Conservation (phyloP, 441 rosid genomes). For the Aleurites moluccanus region DNA sequence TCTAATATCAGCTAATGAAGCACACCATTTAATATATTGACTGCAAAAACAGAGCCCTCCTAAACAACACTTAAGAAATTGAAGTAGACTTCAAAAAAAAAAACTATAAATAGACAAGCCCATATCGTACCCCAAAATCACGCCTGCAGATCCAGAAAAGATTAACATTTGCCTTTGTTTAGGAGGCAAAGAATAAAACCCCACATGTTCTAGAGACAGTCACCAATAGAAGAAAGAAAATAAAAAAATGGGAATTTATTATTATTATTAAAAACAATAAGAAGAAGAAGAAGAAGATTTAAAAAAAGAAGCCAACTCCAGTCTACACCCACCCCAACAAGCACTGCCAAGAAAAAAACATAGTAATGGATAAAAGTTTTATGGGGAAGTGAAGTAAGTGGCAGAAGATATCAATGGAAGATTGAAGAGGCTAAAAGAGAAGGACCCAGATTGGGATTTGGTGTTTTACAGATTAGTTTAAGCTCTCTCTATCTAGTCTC, state of each 20-base stretch:
- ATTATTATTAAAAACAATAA: background rate
- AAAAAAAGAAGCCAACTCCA: background rate
- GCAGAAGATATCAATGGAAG: slow-evolving; percentile 21
- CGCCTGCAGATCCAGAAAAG: slow-evolving; percentile 39
- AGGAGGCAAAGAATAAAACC: slow-evolving; percentile 43
- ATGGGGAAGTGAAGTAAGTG: slow-evolving; percentile 18
- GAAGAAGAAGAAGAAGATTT: background rate
- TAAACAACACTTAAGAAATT: background rate
- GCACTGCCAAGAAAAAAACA: slow-evolving; percentile 12
- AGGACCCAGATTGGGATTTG: slow-evolving; percentile 27
- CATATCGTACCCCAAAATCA: slow-evolving; percentile 28
- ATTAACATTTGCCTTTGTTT: slow-evolving; percentile 33
- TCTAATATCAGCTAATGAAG: slow-evolving; percentile 9
- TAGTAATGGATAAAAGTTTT: slow-evolving; percentile 7
- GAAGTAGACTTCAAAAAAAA: slow-evolving; percentile 1
- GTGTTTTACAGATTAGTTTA: too few species aligned
- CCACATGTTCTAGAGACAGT: slow-evolving; percentile 35
- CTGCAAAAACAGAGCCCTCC: slow-evolving; percentile 23
- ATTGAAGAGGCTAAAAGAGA: slow-evolving; percentile 30
- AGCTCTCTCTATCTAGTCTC: too few species aligned
- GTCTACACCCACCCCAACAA: slow-evolving; percentile 14
- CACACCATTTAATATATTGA: slow-evolving; percentile 29
- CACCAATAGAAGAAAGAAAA: slow-evolving; percentile 12
- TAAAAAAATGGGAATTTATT: background rate
- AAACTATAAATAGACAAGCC: slow-evolving; percentile 14